These are phyloP conservation scores for Alternaria gaisen DNA, from an alignment of 2,329 filamentous ascomycete species.

Conservation along the genomic window DNA sequence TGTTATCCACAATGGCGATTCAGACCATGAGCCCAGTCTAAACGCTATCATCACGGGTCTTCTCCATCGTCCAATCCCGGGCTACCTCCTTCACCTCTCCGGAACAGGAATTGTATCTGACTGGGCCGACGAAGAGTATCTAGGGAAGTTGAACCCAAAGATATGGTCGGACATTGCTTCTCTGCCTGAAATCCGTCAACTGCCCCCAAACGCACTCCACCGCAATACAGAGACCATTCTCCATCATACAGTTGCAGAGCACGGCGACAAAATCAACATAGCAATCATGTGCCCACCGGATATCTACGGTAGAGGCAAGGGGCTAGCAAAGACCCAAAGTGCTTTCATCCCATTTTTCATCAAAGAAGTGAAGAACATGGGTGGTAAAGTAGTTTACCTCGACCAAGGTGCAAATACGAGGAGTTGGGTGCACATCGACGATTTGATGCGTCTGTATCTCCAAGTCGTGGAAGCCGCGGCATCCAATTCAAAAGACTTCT, in stretches of 20 bases:
- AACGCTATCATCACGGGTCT: constrained; percentile 63
- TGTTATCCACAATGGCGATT: constrained; percentile 52
- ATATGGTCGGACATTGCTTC: constrained; percentile 65
- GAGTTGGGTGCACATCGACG: constrained; percentile 66
- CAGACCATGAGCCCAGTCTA: constrained; percentile 42
- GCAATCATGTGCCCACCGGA: constrained; percentile 69
- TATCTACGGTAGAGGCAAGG: constrained; percentile 68
- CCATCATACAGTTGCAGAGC: constrained; percentile 55
- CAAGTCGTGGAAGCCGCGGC: constrained; percentile 64
- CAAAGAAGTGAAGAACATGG: constrained; percentile 48
- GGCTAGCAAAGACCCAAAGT: constrained; percentile 48
- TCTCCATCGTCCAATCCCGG: constrained; percentile 53
- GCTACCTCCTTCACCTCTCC: constrained; percentile 62
- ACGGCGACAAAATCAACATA: constrained; percentile 51
- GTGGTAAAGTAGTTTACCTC: constrained; percentile 60
- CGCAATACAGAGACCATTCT: constrained; percentile 75
- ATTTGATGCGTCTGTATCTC: constrained; percentile 64
- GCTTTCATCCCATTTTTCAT: constrained; percentile 54
- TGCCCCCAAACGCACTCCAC: constrained; percentile 68
- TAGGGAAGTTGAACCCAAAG: constrained; percentile 44
- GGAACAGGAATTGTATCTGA: constrained; percentile 64
- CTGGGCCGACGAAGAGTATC: constrained; percentile 47
- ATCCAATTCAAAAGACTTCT: constrained; percentile 56
- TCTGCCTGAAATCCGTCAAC: constrained; percentile 60
- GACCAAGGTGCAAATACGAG: constrained; percentile 64